A percentile compares a stretch with the other conserved stretches of the same genome.
These are phyloP conservation scores for Thalassiosira gravida DNA, from an alignment of 352 stramenopile genomes.

Conservation along the genomic window DNA sequence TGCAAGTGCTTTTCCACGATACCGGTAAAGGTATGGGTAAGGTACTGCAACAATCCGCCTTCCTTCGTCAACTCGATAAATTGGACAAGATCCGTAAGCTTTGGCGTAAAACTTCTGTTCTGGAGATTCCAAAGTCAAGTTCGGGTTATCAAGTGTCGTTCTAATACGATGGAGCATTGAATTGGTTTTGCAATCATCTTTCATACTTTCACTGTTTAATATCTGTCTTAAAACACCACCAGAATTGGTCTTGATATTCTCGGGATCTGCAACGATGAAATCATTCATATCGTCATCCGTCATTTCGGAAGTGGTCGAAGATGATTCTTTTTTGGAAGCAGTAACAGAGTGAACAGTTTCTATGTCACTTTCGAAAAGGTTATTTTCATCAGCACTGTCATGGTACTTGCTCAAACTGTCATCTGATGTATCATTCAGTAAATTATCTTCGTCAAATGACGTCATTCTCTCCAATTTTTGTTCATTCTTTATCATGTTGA, in stretches of 20 bases:
- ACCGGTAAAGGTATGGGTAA: slow-evolving; percentile 27
- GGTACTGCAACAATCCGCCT: slow-evolving; percentile 17
- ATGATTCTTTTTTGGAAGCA: background rate
- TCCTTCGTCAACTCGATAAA: slow-evolving; percentile 34
- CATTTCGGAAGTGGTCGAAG: background rate
- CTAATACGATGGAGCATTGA: slow-evolving; percentile 2
- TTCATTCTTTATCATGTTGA: slow-evolving; percentile 31
- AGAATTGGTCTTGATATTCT: background rate
- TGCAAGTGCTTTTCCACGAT: slow-evolving; percentile 21
- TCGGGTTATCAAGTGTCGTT: background rate
- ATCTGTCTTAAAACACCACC: background rate
- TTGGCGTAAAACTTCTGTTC: slow-evolving; percentile 4
- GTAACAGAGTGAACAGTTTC: background rate
- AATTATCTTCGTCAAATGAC: background rate
- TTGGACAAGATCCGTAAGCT: slow-evolving; percentile 20
- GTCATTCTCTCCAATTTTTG: background rate
- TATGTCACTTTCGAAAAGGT: background rate
- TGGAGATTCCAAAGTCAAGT: background rate
- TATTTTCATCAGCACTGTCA: too few relatives aligned
- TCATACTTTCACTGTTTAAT: background rate
- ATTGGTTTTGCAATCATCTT: background rate
- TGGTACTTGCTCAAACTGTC: too few relatives aligned
- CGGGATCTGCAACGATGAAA: slow-evolving; percentile 1
- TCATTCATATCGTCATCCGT: background rate
- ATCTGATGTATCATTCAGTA: too few relatives aligned